Percentiles rank a stretch among this genome's conserved stretches.
Evolutionary conservation across 2,329 filamentous ascomycete species (phyloP).

Genomic region (Colletotrichum sp.): DNA sequence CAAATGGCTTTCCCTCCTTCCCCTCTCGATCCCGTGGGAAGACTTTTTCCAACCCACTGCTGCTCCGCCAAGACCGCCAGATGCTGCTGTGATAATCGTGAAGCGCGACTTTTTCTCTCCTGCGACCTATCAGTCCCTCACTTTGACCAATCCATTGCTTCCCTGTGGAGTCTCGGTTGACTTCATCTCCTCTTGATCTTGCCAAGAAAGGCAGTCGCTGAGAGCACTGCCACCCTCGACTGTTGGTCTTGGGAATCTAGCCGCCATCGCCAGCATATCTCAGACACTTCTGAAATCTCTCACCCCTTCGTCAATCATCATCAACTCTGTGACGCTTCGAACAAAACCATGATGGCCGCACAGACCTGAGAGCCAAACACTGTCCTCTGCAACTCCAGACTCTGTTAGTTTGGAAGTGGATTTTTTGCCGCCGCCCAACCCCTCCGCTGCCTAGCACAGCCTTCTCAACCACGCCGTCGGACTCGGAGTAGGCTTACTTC

Average conservation of each 20-base stretch:
- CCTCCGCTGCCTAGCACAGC: constrained; percentile 12
- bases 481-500: neutral
- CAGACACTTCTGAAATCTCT: neutral
- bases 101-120: constrained; percentile 11
- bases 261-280: neutral
- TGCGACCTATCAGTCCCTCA: neutral
- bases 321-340: neutral
- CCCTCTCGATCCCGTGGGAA: constrained; percentile 10
- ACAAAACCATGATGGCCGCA: neutral
- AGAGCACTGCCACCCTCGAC: constrained; percentile 18
- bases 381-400: neutral
- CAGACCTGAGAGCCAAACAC: neutral
- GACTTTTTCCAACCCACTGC: neutral
- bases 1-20: constrained; percentile 7
- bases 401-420: neutral
- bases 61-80: constrained; percentile 10
- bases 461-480: neutral
- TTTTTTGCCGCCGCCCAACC: neutral
- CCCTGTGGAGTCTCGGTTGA: constrained; percentile 11
- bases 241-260: neutral
- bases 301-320: neutral
- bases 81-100: constrained; percentile 2
- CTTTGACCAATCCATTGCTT: neutral
- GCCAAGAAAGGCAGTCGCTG: constrained; percentile 20
- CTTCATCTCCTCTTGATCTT: constrained; percentile 14